A percentile compares a stretch with the other conserved stretches of the same genome.
These are phyloP conservation scores for Zygoascus sp. DNA, from an alignment of 1,139 yeast species.

Conservation along the genomic window DNA sequence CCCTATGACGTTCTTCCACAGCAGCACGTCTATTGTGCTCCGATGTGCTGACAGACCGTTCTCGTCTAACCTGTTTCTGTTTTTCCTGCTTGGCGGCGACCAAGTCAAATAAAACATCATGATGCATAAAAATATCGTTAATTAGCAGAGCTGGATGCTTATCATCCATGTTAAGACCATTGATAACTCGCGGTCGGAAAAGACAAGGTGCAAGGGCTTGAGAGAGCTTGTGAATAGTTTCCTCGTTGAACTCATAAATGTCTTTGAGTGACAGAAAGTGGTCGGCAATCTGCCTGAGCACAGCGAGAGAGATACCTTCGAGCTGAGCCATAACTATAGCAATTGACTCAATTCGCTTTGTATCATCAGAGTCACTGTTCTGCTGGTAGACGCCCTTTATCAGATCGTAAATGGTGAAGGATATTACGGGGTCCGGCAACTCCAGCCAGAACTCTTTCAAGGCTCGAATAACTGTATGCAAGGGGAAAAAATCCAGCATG, in stretches of 20 bases:
- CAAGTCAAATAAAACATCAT: conserved; percentile 24
- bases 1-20: conserved; percentile 31
- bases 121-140: conserved; percentile 27
- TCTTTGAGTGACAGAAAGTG: conserved; percentile 15
- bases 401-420: conserved; percentile 62
- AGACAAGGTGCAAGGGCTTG: conserved; percentile 28
- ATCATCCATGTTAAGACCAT: conserved; percentile 31
- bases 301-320: conserved; percentile 20
- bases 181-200: conserved; percentile 34
- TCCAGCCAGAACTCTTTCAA: conserved; percentile 72
- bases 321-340: conserved; percentile 24
- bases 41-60: conserved; percentile 28
- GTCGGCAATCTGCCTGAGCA: conserved; percentile 19
- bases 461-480: conserved; percentile 59
- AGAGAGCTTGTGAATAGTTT: conserved; percentile 12
- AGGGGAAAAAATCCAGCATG: conserved; percentile 34
- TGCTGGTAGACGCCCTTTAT: conserved; percentile 56
- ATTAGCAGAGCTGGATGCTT: conserved; percentile 31
- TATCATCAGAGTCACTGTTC: conserved; percentile 16
- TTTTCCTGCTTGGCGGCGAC: conserved; percentile 22
- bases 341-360: conserved; percentile 17
- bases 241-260: conserved; percentile 1
- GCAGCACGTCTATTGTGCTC: conserved; percentile 30
- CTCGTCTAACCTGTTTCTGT: conserved; percentile 19
- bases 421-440: conserved; percentile 74